Base-by-base conservation (phyloP, 331 rosid genomes). In the Rhamnella rubrinervis region DNA sequence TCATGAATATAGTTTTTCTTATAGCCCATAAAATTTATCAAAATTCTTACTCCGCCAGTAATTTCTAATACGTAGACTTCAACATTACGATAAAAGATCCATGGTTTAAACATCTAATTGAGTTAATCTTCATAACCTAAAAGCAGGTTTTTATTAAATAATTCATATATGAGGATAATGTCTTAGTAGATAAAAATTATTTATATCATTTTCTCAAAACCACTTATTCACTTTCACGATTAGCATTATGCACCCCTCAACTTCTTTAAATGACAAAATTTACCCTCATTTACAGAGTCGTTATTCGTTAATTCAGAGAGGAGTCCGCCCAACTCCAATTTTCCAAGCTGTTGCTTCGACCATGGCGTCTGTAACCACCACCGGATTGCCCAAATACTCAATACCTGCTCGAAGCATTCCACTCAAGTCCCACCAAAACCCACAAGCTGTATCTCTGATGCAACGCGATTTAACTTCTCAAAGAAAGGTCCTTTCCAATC, bases 311-410 rank as follows among this genome's bases (percentile, higher is more conserved):
- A 9, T 44, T 44, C 49, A 1, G 49, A 1, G 49, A 0, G 23
- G 23, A 63, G 9, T 17, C 66, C 37, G 40, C 51, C 63, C 13
- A 7, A 1, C 28, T 44, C n/a, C 55, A 31, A 3, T 38, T 4
- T 40, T 5, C 15, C 52, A n/a, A 41, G 55, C 26, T 47, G 9
- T 57, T 55, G 23, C 66, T 41, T 20, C 64, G 8, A 12, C 59
- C 41, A 85, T 81, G 93, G 84, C 88, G 52, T 76, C 83, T 68
- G 56, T 83, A 25, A 44, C 82, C 9, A 26, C 77, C 70, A 23
- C 78, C 12, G 76, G 85, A 44, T 52, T 85, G 6, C 78, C 65
- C 65, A 68, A 74, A 73, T 57, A 59, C 68, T 78, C 72, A 44
- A 53, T 47, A 8, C 3, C 39, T 13, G 20, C 57, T 68, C 61